Evolutionary conservation across 768 basidiomycete genomes (phyloP).

Genomic region (Psilocybe subaeruginosa): DNA sequence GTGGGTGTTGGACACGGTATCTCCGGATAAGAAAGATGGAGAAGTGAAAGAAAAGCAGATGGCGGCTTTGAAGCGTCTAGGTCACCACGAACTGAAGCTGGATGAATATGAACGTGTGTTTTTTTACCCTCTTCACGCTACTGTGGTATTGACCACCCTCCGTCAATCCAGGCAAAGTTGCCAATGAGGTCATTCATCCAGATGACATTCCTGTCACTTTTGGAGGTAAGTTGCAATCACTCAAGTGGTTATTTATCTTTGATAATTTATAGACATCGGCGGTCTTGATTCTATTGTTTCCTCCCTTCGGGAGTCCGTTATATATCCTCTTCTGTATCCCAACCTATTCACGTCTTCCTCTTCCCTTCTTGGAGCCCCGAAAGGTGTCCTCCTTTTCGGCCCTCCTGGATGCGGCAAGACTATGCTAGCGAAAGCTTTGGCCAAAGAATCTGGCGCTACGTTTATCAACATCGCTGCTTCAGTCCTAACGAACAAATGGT

Average conservation of each 20-base stretch:
- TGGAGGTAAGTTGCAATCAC: slow-evolving; percentile 49
- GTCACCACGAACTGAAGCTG: slow-evolving; percentile 74
- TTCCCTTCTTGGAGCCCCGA: slow-evolving; percentile 85
- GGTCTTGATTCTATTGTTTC: slow-evolving; percentile 91
- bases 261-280: slow-evolving; percentile 67
- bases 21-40: slow-evolving; percentile 57
- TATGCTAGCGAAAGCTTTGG: slow-evolving; percentile 98
- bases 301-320: slow-evolving; percentile 92
- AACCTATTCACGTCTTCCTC: slow-evolving; percentile 83
- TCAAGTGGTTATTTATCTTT: not conserved
- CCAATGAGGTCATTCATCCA: slow-evolving; percentile 91
- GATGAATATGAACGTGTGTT: slow-evolving; percentile 89
- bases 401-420: slow-evolving; percentile 99
- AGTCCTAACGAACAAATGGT: slow-evolving; percentile 53
- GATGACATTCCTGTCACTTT: slow-evolving; percentile 84
- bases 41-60: slow-evolving; percentile 70
- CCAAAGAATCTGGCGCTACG: slow-evolving; percentile 95
- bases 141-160: not conserved
- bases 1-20: slow-evolving; percentile 68
- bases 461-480: slow-evolving; percentile 74
- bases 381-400: slow-evolving; percentile 94
- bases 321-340: slow-evolving; percentile 92
- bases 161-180: slow-evolving; percentile 68
- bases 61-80: slow-evolving; percentile 70
- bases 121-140: not conserved